Evolutionary conservation across 371 early-diverging fungal genomes (phyloP), one percentile per base, ranked within the genome.

Genomic region (Apophysomyces variabilis): DNA sequence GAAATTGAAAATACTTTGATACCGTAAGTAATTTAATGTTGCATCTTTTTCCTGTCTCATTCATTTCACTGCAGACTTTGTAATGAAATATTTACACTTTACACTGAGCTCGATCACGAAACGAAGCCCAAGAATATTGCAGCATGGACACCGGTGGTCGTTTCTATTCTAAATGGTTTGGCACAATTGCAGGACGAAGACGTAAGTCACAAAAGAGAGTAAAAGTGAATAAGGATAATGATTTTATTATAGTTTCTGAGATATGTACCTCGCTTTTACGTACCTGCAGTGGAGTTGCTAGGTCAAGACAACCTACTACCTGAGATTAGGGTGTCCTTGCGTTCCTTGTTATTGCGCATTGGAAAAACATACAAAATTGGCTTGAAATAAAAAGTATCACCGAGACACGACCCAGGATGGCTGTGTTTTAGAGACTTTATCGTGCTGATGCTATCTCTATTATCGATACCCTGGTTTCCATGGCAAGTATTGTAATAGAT

Each of bases 111-210:
- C 14, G 83, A 85, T 60, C 83, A 76, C 66, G 83, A 81, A 61
- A 82, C 83, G 21, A 83, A 85, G 60, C 77, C 80, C 8, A 76
- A 78, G 60, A 82, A 83, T 47, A 79, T 85, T 68, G 77, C 76
- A 56, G 85, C 85, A 45, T 85, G 85, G 85, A 82, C 85, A 44
- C 83, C 85, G 43, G 80, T 83, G 16, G 82, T 85, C 35, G 79
- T 83, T 7, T 77, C 78, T 16, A 80, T 85, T 26, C 47, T 85
- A 38, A 76, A 72, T 41, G 83, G 80, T 13, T 65, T 82, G 58
- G 65, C 82, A 7, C 77, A 79, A 36, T 64, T 85, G 36, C 79
- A 83, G 68, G 82, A 83, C 60, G 78, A 85, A 76, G 85, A 85
- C 60, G 79, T 79, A 74, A 72, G 77, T 67, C 35, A 54, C 21